These are phyloP conservation scores for Ganoderma boninense DNA, from an alignment of 1,284 basidiomycete species.

Conservation along the genomic window DNA sequence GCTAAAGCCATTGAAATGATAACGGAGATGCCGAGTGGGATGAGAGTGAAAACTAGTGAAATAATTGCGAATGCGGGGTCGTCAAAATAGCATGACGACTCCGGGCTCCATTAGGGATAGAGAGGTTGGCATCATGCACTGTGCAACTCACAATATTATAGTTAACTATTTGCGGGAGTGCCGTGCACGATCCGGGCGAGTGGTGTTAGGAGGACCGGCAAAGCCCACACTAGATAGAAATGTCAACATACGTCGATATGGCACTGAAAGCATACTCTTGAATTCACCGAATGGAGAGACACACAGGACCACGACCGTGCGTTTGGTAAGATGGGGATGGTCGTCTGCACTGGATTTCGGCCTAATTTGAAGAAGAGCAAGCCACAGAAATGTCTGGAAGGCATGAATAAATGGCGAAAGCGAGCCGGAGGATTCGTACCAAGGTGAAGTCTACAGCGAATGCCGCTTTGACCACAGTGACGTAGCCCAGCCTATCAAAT, in stretches of 20 bases:
- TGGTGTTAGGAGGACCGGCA: constrained; percentile 34
- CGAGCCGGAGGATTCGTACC: constrained; percentile 22
- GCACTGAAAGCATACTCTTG: too few relatives aligned
- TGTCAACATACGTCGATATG: not conserved
- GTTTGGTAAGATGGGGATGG: constrained; percentile 29
- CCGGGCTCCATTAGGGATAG: not conserved
- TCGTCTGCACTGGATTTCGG: constrained; percentile 30
- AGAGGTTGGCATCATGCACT: not conserved
- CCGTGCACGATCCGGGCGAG: constrained; percentile 27
- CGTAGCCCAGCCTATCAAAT: constrained; percentile 32
- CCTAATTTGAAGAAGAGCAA: constrained; percentile 28
- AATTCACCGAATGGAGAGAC: constrained; percentile 36
- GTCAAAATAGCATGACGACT: constrained; percentile 36
- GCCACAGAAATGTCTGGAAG: constrained; percentile 35
- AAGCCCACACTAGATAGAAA: constrained; percentile 34
- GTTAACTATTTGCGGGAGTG: not conserved
- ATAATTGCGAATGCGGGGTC: constrained; percentile 32
- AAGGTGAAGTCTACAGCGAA: constrained; percentile 40
- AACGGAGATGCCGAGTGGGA: constrained; percentile 34
- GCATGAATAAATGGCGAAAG: not conserved
- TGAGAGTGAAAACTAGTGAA: constrained; percentile 32
- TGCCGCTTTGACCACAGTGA: constrained; percentile 39
- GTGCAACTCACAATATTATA: constrained; percentile 23
- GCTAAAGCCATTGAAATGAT: constrained; percentile 28
- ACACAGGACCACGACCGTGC: constrained; percentile 29